Conservation (phyloP, 257 asterid species). For the Misopates orontium region DNA sequence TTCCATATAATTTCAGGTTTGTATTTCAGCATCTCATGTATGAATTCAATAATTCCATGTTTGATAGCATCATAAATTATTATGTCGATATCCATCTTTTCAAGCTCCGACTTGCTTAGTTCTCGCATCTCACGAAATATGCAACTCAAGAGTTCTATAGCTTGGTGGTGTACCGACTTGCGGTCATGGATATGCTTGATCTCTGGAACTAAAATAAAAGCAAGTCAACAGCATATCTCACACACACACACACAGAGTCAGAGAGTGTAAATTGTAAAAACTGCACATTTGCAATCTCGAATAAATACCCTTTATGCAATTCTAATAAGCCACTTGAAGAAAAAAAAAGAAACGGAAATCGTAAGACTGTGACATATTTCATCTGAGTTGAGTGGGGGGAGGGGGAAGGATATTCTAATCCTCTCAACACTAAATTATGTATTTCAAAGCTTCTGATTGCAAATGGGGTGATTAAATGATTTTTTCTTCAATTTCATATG, state of each 20-base stretch:
- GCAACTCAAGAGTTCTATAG: conserved; percentile 26
- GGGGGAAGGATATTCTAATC: too few relatives aligned
- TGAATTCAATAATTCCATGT: conserved; percentile 31
- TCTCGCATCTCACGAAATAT: conserved; percentile 32
- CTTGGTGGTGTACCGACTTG: conserved; percentile 36
- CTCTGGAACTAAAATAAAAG: conserved; percentile 34
- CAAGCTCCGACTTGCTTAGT: conserved; percentile 26
- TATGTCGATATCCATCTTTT: conserved; percentile 38
- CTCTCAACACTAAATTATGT: too few relatives aligned
- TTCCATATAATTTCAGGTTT: conserved; percentile 33
- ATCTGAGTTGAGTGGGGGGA: too few relatives aligned
- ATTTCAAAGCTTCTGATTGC: too few relatives aligned
- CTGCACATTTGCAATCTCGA: too few relatives aligned
- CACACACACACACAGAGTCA: too few relatives aligned
- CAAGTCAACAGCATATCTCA: not conserved
- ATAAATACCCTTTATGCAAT: too few relatives aligned
- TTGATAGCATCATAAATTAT: conserved; percentile 40
- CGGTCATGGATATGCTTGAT: conserved; percentile 34
- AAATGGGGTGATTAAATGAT: too few relatives aligned
- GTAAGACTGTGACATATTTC: too few relatives aligned
- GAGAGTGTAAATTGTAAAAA: too few relatives aligned
- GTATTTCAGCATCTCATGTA: conserved; percentile 17
- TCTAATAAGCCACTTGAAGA: not conserved
- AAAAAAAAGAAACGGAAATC: too few relatives aligned
- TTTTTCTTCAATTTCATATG: too few relatives aligned